Evolutionary conservation across 768 basidiomycete genomes (phyloP).

Genomic region (Lactifluus piperatus): DNA sequence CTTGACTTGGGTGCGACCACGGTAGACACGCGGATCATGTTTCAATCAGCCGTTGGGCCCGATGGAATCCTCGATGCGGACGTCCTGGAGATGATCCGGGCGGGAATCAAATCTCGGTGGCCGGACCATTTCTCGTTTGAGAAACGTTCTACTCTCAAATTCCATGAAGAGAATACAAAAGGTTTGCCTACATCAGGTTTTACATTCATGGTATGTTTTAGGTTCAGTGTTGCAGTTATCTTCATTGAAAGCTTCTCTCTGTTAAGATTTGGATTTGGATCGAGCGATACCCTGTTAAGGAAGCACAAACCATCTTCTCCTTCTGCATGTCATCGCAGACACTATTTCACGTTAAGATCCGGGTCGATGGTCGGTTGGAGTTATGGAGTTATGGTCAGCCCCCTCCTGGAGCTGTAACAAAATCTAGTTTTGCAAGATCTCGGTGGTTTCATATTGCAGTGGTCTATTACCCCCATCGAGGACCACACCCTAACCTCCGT

Average conservation of each 20-base stretch:
- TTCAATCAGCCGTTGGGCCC: conserved; percentile 45
- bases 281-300: conserved; percentile 32
- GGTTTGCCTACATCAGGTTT: conserved; percentile 55
- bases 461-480: conserved; percentile 53
- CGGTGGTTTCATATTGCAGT: conserved; percentile 70
- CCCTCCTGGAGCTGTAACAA: conserved; percentile 36
- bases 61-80: conserved; percentile 50
- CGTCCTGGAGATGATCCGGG: conserved; percentile 60
- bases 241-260: conserved; percentile 19
- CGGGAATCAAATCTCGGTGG: conserved; percentile 69
- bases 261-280: conserved; percentile 42
- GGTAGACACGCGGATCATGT: conserved; percentile 51
- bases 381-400: conserved; percentile 34
- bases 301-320: conserved; percentile 30
- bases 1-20: conserved; percentile 70
- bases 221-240: conserved; percentile 12
- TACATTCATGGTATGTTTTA: conserved; percentile 52
- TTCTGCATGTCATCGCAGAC: conserved; percentile 27
- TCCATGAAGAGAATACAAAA: conserved; percentile 40
- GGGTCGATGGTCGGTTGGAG: conserved; percentile 49
- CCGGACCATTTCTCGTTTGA: conserved; percentile 69
- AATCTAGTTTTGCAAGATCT: conserved; percentile 39
- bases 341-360: conserved; percentile 39
- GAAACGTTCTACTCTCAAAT: conserved; percentile 40
- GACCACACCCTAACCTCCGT: conserved; percentile 51